Evolutionary conservation across 2,329 filamentous ascomycete species (phyloP).

Genomic region (Tricladium varicosporioides): DNA sequence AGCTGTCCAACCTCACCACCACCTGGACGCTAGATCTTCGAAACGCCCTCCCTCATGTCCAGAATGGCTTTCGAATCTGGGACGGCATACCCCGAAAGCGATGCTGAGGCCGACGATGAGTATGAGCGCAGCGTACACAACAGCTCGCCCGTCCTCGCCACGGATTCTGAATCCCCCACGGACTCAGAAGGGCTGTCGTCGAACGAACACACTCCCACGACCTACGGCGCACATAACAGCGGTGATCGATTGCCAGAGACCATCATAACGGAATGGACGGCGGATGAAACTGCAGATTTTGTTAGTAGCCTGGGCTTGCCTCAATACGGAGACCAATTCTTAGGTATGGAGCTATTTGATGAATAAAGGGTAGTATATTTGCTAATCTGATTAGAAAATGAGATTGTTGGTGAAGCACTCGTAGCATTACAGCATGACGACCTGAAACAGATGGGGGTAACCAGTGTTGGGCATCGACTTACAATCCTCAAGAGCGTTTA

Average conservation of each 20-base stretch:
- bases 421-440: constrained; percentile 89
- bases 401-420: constrained; percentile 88
- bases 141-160: constrained; percentile 62
- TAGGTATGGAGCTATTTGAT: constrained; percentile 57
- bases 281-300: constrained; percentile 88
- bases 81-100: constrained; percentile 74
- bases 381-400: constrained; percentile 67
- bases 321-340: constrained; percentile 79
- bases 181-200: constrained; percentile 68
- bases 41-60: constrained; percentile 5
- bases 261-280: constrained; percentile 76
- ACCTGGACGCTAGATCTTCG: neutral
- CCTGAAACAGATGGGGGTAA: constrained; percentile 90
- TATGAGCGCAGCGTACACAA: constrained; percentile 72
- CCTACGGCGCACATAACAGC: constrained; percentile 65
- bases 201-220: constrained; percentile 74
- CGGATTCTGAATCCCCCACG: constrained; percentile 69
- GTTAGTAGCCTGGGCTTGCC: constrained; percentile 74
- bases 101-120: constrained; percentile 80
- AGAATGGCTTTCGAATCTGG: constrained; percentile 58
- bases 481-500: constrained; percentile 96
- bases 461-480: constrained; percentile 88
- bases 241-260: constrained; percentile 69
- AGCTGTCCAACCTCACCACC: neutral
- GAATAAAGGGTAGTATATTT: constrained; percentile 1